Evolutionary conservation across 352 stramenopile genomes (phyloP).

Genomic region (Pythium chondricola): DNA sequence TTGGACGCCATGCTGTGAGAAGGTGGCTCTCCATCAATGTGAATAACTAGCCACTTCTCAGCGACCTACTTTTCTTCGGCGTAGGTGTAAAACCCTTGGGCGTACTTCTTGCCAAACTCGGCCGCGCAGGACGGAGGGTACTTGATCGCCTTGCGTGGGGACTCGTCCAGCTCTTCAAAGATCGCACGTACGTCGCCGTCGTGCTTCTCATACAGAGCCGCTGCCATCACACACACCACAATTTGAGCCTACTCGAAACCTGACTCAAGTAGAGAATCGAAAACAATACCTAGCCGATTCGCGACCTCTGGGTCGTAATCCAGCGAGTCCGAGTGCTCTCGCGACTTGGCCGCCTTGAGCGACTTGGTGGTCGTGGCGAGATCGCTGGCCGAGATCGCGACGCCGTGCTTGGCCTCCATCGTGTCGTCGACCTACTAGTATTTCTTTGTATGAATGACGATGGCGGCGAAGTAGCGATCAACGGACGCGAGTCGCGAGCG

Average conservation of each 20-base stretch:
- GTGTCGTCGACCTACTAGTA: too few relatives aligned
- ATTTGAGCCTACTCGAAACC: not conserved
- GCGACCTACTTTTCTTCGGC: constrained; percentile 64
- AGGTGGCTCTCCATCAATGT: not conserved
- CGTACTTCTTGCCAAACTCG: constrained; percentile 78
- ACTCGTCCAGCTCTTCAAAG: constrained; percentile 76
- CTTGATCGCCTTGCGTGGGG: constrained; percentile 71
- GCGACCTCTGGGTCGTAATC: constrained; percentile 57
- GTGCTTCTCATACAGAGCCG: constrained; percentile 54
- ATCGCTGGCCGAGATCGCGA: constrained; percentile 44
- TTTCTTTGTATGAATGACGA: too few relatives aligned
- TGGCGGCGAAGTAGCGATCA: too few relatives aligned
- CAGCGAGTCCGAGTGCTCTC: constrained; percentile 65
- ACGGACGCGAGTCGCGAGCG: too few relatives aligned
- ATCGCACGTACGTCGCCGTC: constrained; percentile 57
- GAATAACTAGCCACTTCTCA: not conserved
- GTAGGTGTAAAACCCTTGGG: constrained; percentile 81
- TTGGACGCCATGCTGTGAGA: not conserved
- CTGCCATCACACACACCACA: constrained; percentile 5
- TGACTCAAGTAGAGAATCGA: not conserved
- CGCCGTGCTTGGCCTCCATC: constrained; percentile 60
- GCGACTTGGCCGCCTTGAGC: constrained; percentile 54
- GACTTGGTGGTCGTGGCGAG: constrained; percentile 56
- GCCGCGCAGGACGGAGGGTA: constrained; percentile 46
- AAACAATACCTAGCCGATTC: constrained; percentile 31